Conservation (phyloP, 805 yeast genomes). For the Monosporozyma servazzii region DNA sequence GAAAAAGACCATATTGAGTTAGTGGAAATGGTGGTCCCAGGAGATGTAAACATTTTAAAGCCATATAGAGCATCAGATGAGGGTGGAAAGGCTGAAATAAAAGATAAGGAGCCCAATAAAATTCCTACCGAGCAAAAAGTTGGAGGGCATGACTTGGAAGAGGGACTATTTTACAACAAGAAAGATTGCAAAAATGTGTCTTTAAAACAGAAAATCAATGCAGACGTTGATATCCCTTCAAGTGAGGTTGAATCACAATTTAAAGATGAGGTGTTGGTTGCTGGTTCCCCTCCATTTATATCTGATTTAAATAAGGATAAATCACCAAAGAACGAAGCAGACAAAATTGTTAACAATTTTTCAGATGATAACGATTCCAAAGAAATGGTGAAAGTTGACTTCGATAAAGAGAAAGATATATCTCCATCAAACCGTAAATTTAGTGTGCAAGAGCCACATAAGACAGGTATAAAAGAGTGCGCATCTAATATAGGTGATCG, state of each 20-base stretch:
- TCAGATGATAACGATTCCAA: neutral
- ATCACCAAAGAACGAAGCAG: too few relatives aligned
- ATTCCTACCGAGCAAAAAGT: neutral
- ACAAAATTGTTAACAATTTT: neutral
- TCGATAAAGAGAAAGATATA: neutral
- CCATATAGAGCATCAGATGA: conserved; percentile 2
- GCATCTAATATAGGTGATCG: too few relatives aligned
- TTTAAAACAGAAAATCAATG: neutral
- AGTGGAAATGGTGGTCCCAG: conserved; percentile 8
- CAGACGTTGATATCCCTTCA: neutral
- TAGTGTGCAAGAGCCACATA: neutral
- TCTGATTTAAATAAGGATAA: neutral
- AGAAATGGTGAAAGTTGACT: neutral
- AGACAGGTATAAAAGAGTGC: too few relatives aligned
- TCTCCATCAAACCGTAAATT: neutral
- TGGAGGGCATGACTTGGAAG: neutral
- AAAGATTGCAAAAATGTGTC: neutral
- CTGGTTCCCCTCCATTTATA: neutral
- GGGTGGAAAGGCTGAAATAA: neutral
- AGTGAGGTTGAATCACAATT: neutral
- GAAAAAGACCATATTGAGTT: neutral
- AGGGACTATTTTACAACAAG: neutral
- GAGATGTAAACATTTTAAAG: conserved; percentile 8
- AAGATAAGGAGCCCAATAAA: neutral
- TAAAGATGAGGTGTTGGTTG: neutral